Base-by-base conservation (phyloP, 345 rosid genomes). In the Euphorbia pulcherrima region DNA sequence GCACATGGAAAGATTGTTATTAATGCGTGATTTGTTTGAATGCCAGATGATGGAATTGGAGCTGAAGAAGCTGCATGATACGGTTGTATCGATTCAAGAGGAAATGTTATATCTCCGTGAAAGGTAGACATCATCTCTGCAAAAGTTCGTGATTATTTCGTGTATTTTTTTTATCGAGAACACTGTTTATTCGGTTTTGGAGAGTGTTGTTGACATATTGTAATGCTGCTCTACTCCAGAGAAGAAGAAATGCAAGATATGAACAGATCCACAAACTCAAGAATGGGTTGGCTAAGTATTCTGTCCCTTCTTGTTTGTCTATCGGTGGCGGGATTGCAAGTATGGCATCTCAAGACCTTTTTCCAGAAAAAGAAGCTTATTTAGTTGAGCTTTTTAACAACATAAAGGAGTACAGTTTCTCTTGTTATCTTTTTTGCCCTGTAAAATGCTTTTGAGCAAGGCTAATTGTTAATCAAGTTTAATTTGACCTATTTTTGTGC, bases 331-430 rank as follows among this genome's bases (percentile, higher is more conserved):
- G 97, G 90, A 27, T 24, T 94, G 83, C 99, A 94, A 69, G 79
- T 81, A 37, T 72, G 97, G 89, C 99, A 94, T 72, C 77, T 94
- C 83, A 91, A 91, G 89, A 84, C 84, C 40, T 94, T 91, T 83
- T 94, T 91, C 70, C 83, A 94, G 88, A 94, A 91, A 79, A 89
- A 88, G 90, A 91, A 91, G 82, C 84, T 94, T 70, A 94, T 94
- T 51, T 94, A 77, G 80, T 37, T 81, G 37, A 33, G 33, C n/a
- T 59, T 30, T 20, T 16, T 29, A 2, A 44, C 27, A n/a, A 39
- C 6, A 30, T 64, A 29, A 26, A 28, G 21, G 24, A 26, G 24
- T 20, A 53, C 6, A 44, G 46, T 65, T 64, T 39, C 47, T 28
- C 28, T 62, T 6, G 20, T 60, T 14, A 48, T 39, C 26, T 2